Percentiles rank a stretch among this genome's conserved stretches.
Conservation (phyloP, 805 yeast genomes). For the Myxozyma udenii region DNA sequence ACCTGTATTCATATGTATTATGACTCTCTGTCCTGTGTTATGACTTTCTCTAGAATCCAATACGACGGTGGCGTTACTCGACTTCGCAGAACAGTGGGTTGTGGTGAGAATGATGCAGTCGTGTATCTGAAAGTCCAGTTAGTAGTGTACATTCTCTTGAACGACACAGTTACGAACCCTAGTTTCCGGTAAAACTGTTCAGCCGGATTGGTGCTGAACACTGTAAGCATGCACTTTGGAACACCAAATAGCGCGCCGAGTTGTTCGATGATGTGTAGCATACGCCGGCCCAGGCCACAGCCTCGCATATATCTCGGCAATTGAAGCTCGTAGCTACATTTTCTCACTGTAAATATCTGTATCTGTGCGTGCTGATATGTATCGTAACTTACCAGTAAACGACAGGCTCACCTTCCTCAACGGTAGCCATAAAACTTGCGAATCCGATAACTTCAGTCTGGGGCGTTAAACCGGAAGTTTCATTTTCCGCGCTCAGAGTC, state of each 20-base stretch:
- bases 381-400: slow-evolving; percentile 21
- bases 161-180: slow-evolving; percentile 10
- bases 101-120: slow-evolving; percentile 19
- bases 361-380: background rate
- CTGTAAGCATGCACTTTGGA: slow-evolving; percentile 30
- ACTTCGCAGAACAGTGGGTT: slow-evolving; percentile 13
- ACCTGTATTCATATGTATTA: background rate
- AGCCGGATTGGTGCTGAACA: slow-evolving; percentile 29
- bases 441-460: slow-evolving; percentile 24
- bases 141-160: background rate
- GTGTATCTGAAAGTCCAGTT: slow-evolving; percentile 3
- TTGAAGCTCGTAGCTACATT: slow-evolving; percentile 29
- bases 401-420: slow-evolving; percentile 27
- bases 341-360: background rate
- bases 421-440: slow-evolving; percentile 28
- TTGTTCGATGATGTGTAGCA: slow-evolving; percentile 18
- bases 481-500: too few relatives aligned
- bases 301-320: slow-evolving; percentile 7
- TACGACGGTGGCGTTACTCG: slow-evolving; percentile 21
- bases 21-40: background rate
- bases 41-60: slow-evolving; percentile 23
- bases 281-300: slow-evolving; percentile 20
- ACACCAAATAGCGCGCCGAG: slow-evolving; percentile 8
- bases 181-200: slow-evolving; percentile 18
- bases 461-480: too few relatives aligned